Conservation (phyloP, 192 early-diverging fungal genomes). For the Physocladia obscura region DNA sequence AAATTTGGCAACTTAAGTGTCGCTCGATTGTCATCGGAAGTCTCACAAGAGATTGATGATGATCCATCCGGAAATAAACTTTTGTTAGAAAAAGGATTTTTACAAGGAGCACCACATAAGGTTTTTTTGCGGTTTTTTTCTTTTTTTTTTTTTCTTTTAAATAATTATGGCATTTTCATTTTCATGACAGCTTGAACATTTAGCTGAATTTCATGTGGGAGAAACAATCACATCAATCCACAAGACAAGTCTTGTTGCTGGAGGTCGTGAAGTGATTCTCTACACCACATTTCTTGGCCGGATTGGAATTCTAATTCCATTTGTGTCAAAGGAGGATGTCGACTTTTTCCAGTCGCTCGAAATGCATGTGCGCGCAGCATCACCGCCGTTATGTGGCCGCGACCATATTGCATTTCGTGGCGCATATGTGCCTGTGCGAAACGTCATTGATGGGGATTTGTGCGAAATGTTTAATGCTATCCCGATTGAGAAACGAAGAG, state of each 20-base stretch:
- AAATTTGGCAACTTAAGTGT: constrained; percentile 96
- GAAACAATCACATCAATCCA: constrained; percentile 82
- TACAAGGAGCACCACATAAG: constrained; percentile 86
- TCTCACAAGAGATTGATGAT: constrained; percentile 75
- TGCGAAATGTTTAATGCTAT: constrained; percentile 84
- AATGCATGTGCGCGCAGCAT: constrained; percentile 77
- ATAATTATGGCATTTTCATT: neutral
- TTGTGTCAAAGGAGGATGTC: constrained; percentile 84
- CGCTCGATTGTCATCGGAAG: constrained; percentile 64
- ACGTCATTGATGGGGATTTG: constrained; percentile 83
- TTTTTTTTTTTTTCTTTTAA: neutral
- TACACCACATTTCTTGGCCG: constrained; percentile 85
- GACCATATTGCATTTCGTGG: constrained; percentile 87
- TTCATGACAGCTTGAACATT: constrained; percentile 55
- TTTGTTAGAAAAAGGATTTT: constrained; percentile 74
- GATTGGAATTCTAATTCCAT: constrained; percentile 83
- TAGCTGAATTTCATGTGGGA: constrained; percentile 82
- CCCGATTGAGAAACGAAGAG: constrained; percentile 68
- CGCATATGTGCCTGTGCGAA: constrained; percentile 72
- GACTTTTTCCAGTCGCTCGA: constrained; percentile 93
- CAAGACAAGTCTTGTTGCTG: constrained; percentile 76
- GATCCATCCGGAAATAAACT: constrained; percentile 84
- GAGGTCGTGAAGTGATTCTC: constrained; percentile 83
- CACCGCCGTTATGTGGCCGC: constrained; percentile 75
- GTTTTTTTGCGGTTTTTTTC: constrained; percentile 31